Evolutionary conservation across 495 filamentous ascomycete genomes (phyloP), one percentile per base, ranked within the genome.

Genomic region (Penicillium fimorum): DNA sequence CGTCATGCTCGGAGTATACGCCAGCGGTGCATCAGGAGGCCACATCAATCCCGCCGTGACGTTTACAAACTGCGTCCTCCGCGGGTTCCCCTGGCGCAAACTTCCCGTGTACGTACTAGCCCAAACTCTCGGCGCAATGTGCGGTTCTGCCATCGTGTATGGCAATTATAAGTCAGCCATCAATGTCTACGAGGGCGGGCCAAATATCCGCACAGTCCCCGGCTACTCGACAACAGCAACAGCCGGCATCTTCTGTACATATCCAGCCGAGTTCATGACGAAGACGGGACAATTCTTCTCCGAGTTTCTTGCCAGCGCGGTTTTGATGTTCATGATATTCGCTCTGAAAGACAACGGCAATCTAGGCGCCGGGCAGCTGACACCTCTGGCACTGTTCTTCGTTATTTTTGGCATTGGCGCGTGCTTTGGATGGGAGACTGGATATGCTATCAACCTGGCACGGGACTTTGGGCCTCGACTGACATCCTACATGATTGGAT

Each of bases 381-480:
- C 77, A 4, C 84, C 85, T 0, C 68, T 88, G 11, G 77, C 64
- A 1, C 69, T 87, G 5, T 84, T 87, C 67, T 87, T 88, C 60
- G 67, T 86, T 17, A 78, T 88, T 40, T 86, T 85, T 63, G 84
- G 84, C 3, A 78, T 88, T 22, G 85, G 84, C 17, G 82, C 83
- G 43, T 86, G 84, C 61, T 87, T 86, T 68, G 86, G 86, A 29
- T 87, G 81, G 79, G 83, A 88, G 63, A 88, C 85, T 5, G 85
- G 84, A 2, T 88, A 86, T 67, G 84, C 86, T 5, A 85, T 88
- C 35, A 88, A 88, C 60, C 67, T 84, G 20, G 86, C 85, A 2
- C 65, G 86, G 47, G 86, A 89, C 53, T 87, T 88, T 70, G 85
- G 86, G 0, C 85, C 86, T 0, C 64, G 86, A n/a, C 66, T 88